Percentiles rank a stretch among this genome's conserved stretches.
These are phyloP conservation scores for Entonaema liquescens DNA, from an alignment of 495 filamentous ascomycete species.

Conservation along the genomic window DNA sequence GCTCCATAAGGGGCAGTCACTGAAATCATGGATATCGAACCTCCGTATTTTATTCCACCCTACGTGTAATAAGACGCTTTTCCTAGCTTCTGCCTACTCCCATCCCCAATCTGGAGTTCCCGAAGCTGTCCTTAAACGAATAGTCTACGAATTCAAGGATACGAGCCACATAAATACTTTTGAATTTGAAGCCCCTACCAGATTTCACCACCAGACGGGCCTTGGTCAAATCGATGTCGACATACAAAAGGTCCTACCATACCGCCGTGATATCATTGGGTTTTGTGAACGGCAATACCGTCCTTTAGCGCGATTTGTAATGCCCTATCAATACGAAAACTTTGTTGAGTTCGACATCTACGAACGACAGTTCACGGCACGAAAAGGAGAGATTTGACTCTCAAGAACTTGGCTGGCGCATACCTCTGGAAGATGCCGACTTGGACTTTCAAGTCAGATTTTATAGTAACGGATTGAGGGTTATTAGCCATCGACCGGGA, in stretches of 20 bases:
- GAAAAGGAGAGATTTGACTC: slow-evolving; percentile 4
- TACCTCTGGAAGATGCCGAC: slow-evolving; percentile 3
- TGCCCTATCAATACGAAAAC: background rate
- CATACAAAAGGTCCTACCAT: slow-evolving; percentile 29
- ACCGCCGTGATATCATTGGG: slow-evolving; percentile 31
- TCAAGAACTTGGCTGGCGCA: slow-evolving; percentile 13
- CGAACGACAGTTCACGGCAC: slow-evolving; percentile 23
- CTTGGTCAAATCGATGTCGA: background rate
- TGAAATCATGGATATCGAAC: slow-evolving; percentile 17
- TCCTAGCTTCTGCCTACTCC: slow-evolving; percentile 31
- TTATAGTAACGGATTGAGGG: slow-evolving; percentile 3
- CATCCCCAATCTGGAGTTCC: background rate
- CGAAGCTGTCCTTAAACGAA: slow-evolving; percentile 2
- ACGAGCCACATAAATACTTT: slow-evolving; percentile 13
- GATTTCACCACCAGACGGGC: background rate
- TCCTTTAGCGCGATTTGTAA: background rate
- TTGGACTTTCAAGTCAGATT: slow-evolving; percentile 30
- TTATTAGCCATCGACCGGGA: slow-evolving; percentile 12
- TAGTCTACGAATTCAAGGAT: slow-evolving; percentile 31
- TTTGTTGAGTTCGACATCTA: slow-evolving; percentile 39
- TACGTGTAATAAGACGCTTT: slow-evolving; percentile 23
- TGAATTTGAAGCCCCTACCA: slow-evolving; percentile 3
- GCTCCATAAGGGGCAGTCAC: background rate
- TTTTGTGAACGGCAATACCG: slow-evolving; percentile 8
- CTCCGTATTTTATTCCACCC: slow-evolving; percentile 35